Percentiles rank a stretch among this genome's conserved stretches.
phyloP scores from a whole-genome alignment of 2,329 filamentous ascomycete genomes.

The Stachybotrys echinatus region DNA sequence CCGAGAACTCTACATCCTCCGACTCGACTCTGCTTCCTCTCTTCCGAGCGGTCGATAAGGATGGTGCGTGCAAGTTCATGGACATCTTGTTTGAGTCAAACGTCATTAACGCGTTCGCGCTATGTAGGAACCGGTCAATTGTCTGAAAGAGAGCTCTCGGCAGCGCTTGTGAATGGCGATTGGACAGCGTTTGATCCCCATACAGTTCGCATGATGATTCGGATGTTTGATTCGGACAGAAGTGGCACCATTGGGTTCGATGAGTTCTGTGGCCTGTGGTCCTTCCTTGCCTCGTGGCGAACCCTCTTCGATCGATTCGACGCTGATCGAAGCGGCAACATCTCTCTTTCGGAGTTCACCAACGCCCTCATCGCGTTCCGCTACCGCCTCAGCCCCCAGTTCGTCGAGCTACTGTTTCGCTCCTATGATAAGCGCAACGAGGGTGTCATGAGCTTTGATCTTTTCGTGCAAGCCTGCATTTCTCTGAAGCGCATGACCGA shows the following conservation, averaged over 20 bases:
- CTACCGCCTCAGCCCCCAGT: slow-evolving; percentile 79
- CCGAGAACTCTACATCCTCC: slow-evolving; percentile 42
- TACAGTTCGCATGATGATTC: slow-evolving; percentile 98
- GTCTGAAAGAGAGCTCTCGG: slow-evolving; percentile 79
- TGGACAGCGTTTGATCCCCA: slow-evolving; percentile 90
- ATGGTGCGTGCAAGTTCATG: slow-evolving; percentile 42
- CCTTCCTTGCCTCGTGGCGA: slow-evolving; percentile 91
- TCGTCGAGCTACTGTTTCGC: slow-evolving; percentile 78
- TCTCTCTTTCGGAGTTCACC: slow-evolving; percentile 79
- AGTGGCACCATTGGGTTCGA: slow-evolving; percentile 87
- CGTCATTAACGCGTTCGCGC: neutral
- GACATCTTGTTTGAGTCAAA: neutral
- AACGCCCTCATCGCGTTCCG: slow-evolving; percentile 91
- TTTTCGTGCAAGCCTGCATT: slow-evolving; percentile 97
- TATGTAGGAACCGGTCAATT: slow-evolving; percentile 69
- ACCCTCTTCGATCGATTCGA: slow-evolving; percentile 95
- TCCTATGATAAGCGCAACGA: slow-evolving; percentile 77
- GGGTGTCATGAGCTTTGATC: slow-evolving; percentile 80
- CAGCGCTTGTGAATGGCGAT: slow-evolving; percentile 92
- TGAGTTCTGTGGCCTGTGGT: slow-evolving; percentile 95
- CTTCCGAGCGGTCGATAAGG: slow-evolving; percentile 87
- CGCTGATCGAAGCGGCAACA: slow-evolving; percentile 78
- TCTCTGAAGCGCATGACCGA: slow-evolving; percentile 97
- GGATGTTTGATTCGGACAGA: slow-evolving; percentile 96
- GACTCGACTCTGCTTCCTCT: slow-evolving; percentile 76